Evolutionary conservation across 202 grass and related monocot species (phyloP), one percentile per base, ranked within the genome.

Genomic region (Carex arenaria): DNA sequence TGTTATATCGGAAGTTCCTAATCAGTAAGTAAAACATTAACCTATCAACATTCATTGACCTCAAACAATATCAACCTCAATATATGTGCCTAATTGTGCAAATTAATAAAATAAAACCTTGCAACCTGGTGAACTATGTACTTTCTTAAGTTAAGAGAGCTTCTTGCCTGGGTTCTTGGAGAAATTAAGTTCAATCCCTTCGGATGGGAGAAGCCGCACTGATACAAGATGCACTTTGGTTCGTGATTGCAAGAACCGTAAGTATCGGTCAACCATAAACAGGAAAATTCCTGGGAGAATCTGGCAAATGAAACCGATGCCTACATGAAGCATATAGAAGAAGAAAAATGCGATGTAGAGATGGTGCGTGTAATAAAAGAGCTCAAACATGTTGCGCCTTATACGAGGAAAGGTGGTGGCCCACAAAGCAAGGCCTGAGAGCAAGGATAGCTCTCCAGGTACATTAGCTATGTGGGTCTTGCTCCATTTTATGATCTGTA

Each of bases 321-420:
- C 89, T 18, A 93, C 79, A 18, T 94, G 91, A 55, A 94, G 72
- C 64, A 86, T 11, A 72, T 76, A 84, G 81, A 90, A 87, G 9
- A 94, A 34, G 18, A 91, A 5, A 87, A 91, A 90, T 10, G 22
- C 28, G 45, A 84, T 13, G 84, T 94, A 94, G 78, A 94, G 91
- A 1, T 94, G 88, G 67, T 94, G 91, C 17, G 85, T 80, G 89
- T 84, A 89, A 64, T 54, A 94, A 85, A 94, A 94, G 63, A 91
- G 79, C 89, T 94, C 91, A 73, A 94, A 94, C 78, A 82, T 67
- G 51, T 68, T 86, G 40, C 86, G 84, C 42, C 91, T 84, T 47
- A 93, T 83, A 70, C 82, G 87, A 3, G 86, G 79, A 60, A 89
- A 66, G 13, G 87, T 57, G 52, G 86, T 85, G 19, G 72, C 84